Base-by-base conservation (phyloP, 2,329 filamentous ascomycete genomes). In the Alternaria sp. region DNA sequence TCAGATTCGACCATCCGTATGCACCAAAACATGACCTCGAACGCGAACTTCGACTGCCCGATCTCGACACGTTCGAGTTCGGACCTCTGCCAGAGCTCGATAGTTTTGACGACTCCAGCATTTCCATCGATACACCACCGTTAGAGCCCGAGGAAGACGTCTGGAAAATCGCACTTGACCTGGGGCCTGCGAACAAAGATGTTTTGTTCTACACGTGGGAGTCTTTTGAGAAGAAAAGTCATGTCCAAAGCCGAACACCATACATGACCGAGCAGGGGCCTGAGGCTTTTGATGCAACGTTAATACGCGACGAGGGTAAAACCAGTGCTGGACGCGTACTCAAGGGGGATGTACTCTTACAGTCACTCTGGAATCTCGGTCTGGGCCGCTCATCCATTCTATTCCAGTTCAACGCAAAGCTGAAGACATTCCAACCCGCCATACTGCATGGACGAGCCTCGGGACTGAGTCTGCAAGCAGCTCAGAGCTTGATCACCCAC, bases 381-480 rank as follows among this genome's bases (percentile, higher is more conserved):
- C 84, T 93, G 6, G 92, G 91, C 0, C 84, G 91, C 48, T 89
- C 88, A 39, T 94, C 91, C 0, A 82, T 90, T 2, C 84, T 95
- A 34, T 95, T 92, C 74, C 72, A 78, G 0, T 92, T 87, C 83
- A 81, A 89, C 51, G 74, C 81, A 2, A 80, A 81, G 3, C 81
- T 82, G 28, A 78, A 77, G 24, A 80, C 79, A 0, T 92, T 94
- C 67, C 75, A 79, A 39, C 80, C 77, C 39, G 75, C 75, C 4
- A 72, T 85, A 36, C 68, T 77, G 4, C 75, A 83, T 54, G 76
- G 83, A 1, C 77, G 83, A 2, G 76, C 86, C 30, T 83, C 83
- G 3, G 87, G 87, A 3, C 72, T 82, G 34, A 87, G 84, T 61
- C 71, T 80, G n/a, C 61, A 70, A 22, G 75, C 80, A 22, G 75